phyloP scores from a whole-genome alignment of 2,329 filamentous ascomycete species.

The Sporothrix euskadiensis region DNA sequence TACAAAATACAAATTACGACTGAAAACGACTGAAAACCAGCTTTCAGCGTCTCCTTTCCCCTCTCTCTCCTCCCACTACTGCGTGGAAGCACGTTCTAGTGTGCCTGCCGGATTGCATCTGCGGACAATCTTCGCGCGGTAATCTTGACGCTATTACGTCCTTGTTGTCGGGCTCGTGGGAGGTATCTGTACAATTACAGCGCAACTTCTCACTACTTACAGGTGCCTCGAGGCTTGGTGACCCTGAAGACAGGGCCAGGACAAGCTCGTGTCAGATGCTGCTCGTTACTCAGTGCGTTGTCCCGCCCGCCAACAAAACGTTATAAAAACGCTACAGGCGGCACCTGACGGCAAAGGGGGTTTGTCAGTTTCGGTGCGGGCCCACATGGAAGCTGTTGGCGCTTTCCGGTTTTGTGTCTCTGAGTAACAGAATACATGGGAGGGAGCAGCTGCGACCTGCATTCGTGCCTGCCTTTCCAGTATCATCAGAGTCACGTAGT shows the following conservation, averaged over 20 bases:
- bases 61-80: no score
- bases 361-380: conserved; percentile 12
- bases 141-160: conserved; percentile 12
- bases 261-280: conserved; percentile 6
- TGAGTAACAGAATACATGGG: conserved; percentile 8
- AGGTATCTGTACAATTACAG: neutral
- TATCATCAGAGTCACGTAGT: neutral
- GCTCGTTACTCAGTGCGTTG: conserved; percentile 10
- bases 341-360: neutral
- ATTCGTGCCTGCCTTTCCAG: neutral
- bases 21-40: neutral
- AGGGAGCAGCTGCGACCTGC: neutral
- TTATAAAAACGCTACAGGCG: neutral
- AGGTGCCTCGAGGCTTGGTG: neutral
- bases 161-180: neutral
- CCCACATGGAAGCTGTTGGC: conserved; percentile 18
- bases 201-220: neutral
- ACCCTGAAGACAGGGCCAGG: neutral
- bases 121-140: conserved; percentile 14
- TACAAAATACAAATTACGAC: neutral
- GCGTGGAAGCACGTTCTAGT: neutral
- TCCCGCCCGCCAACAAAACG: neutral
- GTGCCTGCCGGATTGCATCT: conserved; percentile 2
- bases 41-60: neutral
- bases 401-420: conserved; percentile 12